A percentile compares a stretch with the other conserved stretches of the same genome.
phyloP scores from a whole-genome alignment of 108 stramenopile genomes.

The Parmales sp. region DNA sequence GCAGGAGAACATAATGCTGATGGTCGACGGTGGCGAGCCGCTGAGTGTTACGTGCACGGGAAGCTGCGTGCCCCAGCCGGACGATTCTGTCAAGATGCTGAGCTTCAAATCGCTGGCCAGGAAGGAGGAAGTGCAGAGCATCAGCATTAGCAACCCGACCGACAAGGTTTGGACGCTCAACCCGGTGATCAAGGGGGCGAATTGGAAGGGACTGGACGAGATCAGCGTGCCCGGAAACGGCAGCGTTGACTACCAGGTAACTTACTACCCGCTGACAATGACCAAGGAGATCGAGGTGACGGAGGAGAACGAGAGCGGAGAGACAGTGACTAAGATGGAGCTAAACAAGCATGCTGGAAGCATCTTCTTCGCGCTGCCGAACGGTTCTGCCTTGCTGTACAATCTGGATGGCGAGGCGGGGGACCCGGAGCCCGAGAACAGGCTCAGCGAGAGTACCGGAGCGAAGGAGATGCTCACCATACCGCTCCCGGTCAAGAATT shows the following conservation, averaged over 20 bases:
- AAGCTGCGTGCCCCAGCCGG: constrained; percentile 37
- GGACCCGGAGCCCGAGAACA: constrained; percentile 28
- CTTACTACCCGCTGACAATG: constrained; percentile 46
- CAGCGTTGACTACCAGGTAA: constrained; percentile 23
- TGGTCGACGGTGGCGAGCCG: constrained; percentile 22
- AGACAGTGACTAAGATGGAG: background rate
- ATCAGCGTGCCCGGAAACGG: constrained; percentile 41
- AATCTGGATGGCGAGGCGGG: constrained; percentile 30
- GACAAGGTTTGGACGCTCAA: constrained; percentile 34
- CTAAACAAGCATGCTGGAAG: constrained; percentile 23
- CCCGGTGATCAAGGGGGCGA: constrained; percentile 13
- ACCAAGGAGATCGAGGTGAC: constrained; percentile 17
- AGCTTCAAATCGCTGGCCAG: constrained; percentile 30
- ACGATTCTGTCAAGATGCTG: constrained; percentile 30
- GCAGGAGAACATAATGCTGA: constrained; percentile 22
- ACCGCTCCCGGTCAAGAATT: constrained; percentile 39
- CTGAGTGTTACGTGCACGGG: constrained; percentile 30
- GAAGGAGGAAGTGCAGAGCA: background rate
- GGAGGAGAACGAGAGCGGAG: background rate
- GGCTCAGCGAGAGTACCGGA: constrained; percentile 13
- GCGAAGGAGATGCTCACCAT: constrained; percentile 36
- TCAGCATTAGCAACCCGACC: constrained; percentile 35
- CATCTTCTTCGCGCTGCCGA: constrained; percentile 48
- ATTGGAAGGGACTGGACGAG: constrained; percentile 32
- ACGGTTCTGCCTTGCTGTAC: constrained; percentile 42